Conservation (phyloP, 108 stramenopile genomes). For the Nitzschia sp. region DNA sequence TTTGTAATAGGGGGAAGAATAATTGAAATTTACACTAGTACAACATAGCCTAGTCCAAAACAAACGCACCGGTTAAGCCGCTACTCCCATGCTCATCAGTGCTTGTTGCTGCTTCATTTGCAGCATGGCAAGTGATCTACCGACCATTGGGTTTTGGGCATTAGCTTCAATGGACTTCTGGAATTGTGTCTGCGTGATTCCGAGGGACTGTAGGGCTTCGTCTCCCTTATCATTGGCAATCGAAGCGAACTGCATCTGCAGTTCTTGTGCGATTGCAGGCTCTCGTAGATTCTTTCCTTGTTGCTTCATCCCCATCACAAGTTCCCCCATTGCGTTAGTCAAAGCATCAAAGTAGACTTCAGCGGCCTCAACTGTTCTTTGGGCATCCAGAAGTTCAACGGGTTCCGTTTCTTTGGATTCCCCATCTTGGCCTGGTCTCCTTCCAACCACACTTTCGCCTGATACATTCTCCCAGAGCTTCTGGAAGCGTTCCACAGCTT, state of each 20-base stretch:
- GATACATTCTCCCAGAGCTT: constrained; percentile 85
- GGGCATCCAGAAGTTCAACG: constrained; percentile 54
- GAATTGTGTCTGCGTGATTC: constrained; percentile 66
- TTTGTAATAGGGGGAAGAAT: too few species aligned
- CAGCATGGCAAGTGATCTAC: constrained; percentile 77
- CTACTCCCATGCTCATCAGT: constrained; percentile 65
- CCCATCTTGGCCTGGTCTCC: constrained; percentile 50
- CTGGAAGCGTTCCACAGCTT: constrained; percentile 84
- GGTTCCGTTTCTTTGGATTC: constrained; percentile 27
- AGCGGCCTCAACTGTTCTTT: constrained; percentile 73
- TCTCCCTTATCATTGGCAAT: constrained; percentile 84
- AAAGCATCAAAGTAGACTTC: constrained; percentile 80
- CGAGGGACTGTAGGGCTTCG: constrained; percentile 60
- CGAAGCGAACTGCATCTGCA: constrained; percentile 78
- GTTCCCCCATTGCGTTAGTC: constrained; percentile 65
- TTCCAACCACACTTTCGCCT: constrained; percentile 73
- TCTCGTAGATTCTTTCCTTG: constrained; percentile 71
- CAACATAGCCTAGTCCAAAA: too few species aligned
- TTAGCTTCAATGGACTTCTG: constrained; percentile 76
- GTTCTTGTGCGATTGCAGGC: constrained; percentile 63
- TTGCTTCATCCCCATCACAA: constrained; percentile 58
- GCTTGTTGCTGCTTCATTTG: constrained; percentile 92
- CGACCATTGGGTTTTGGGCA: constrained; percentile 73
- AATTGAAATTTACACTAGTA: too few species aligned
- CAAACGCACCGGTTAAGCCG: too few species aligned